phyloP scores from a whole-genome alignment of 495 filamentous ascomycete genomes.

The Penicillium paradoxum region DNA sequence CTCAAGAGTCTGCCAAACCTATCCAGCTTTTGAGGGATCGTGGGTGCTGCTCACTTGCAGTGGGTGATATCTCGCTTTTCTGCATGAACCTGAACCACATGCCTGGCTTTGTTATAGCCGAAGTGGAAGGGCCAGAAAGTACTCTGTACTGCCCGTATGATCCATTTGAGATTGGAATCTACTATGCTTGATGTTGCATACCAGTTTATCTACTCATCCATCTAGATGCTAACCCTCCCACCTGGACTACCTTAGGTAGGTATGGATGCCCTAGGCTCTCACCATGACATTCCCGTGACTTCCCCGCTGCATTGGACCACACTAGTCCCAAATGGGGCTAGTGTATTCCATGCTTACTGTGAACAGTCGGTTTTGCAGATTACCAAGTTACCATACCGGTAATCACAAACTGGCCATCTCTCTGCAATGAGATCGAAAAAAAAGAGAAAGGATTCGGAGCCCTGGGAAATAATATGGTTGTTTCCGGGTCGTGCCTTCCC shows the following conservation, averaged over 20 bases:
- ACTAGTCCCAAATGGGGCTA: constrained; percentile 14
- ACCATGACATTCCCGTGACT: constrained; percentile 19
- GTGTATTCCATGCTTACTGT: constrained; percentile 1
- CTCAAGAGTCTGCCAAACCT: background rate
- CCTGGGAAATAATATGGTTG: background rate
- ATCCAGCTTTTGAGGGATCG: background rate
- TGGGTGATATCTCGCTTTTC: background rate
- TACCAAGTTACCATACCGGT: constrained; percentile 3
- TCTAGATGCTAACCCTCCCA: constrained; percentile 15
- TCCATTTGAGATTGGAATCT: background rate
- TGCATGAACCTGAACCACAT: background rate
- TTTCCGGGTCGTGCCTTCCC: constrained; percentile 15
- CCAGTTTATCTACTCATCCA: background rate
- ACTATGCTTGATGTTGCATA: background rate
- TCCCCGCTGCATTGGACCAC: constrained; percentile 8
- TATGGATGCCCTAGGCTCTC: constrained; percentile 1
- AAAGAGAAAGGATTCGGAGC: background rate
- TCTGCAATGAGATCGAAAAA: background rate
- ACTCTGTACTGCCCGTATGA: background rate
- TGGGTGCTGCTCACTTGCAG: background rate
- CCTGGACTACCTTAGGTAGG: background rate
- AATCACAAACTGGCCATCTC: background rate
- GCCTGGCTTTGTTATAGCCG: background rate
- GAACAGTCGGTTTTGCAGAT: background rate
- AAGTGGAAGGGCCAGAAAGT: background rate